phyloP scores from a whole-genome alignment of 2,329 filamentous ascomycete genomes.

The Botrytis hyacinthi region DNA sequence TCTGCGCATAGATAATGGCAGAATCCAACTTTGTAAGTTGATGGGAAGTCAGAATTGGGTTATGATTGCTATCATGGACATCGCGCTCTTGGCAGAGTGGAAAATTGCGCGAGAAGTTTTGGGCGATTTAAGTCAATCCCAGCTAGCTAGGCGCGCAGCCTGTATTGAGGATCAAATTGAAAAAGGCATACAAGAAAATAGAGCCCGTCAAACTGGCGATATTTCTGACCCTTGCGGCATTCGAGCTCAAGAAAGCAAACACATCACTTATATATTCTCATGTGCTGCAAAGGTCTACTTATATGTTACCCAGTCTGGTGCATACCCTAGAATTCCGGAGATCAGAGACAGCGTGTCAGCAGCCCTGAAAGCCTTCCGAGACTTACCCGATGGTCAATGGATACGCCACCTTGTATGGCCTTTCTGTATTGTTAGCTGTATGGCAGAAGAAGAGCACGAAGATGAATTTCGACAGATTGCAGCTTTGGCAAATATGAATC shows the following conservation, averaged over 20 bases:
- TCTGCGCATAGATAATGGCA: neutral
- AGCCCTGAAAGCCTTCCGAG: neutral
- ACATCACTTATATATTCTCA: neutral
- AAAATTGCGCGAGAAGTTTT: neutral
- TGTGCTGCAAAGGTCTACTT: neutral
- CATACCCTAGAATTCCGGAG: neutral
- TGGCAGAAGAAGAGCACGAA: neutral
- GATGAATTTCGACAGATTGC: neutral
- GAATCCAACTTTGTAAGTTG: neutral
- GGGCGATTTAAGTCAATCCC: neutral
- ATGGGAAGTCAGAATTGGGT: neutral
- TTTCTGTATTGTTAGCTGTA: neutral
- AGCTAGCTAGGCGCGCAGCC: neutral
- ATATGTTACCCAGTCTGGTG: neutral
- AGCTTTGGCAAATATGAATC: neutral
- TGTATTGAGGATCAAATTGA: neutral
- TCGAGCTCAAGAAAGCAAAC: neutral
- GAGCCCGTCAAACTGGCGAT: neutral
- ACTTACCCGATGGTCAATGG: neutral
- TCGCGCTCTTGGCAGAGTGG: neutral
- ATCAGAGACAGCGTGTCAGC: neutral
- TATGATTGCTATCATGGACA: neutral
- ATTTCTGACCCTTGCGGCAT: neutral
- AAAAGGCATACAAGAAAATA: neutral
- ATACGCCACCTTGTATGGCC: neutral